Evolutionary conservation across 1,139 yeast species (phyloP), one percentile per base, ranked within the genome.

Genomic region (Torulaspora globosa): DNA sequence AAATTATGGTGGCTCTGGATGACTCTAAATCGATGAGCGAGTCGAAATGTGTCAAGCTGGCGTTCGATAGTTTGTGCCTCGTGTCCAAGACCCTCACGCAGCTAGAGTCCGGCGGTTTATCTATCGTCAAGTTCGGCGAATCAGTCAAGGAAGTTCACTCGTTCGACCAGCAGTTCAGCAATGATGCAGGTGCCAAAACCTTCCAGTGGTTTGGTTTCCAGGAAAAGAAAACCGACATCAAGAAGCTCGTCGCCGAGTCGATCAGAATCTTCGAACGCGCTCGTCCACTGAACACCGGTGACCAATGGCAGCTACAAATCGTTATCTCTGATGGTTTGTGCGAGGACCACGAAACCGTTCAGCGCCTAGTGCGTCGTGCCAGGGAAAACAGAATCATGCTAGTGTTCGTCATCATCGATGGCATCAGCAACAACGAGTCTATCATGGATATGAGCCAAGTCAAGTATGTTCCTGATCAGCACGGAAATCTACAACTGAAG

Each of bases 21-120:
- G 96, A 94, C 65, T 92, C 98, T 37, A 89, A 88, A 66, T 90
- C 97, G 0, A 94, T 94, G 99, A 80, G 92, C 49, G 97, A 92
- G 66, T 85, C 96, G 29, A 82, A 82, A 56, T 82, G 95, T 23
- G 92, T 88, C 18, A 87, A 85, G 58, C 74, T 94, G 52, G 97
- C 99, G 0, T 89, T 89, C 76, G 90, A 92, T 61, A 84, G 96
- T 61, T 87, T 94, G 61, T 95, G 97, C 2, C 74, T 94, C 45
- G 98, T 94, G 2, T 82, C 97, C 3, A 90, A 89, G 66, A 96
- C 98, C 0, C 74, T 94, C 54, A 84, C 96, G 0, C 96, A 90
- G 62, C 73, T 94, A 48, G 99, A 94, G 68, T 84, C 96, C 44
- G 98, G 99, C 34, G 95, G 92, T 24, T 72, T 94, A 42, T 85